Base-by-base conservation (phyloP, 306 rosid genomes). In the Prunus salicina region DNA sequence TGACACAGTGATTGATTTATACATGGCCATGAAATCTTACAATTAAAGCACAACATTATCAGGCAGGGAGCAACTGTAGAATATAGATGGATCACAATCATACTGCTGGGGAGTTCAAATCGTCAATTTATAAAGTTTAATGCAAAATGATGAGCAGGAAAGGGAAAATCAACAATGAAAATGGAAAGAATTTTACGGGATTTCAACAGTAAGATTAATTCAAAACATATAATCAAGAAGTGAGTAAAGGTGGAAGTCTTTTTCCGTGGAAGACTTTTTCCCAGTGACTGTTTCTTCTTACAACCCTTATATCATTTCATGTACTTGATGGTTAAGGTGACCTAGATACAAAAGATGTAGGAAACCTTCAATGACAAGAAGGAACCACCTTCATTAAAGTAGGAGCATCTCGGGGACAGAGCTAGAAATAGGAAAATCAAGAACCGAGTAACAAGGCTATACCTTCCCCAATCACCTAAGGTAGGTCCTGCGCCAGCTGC, bases 401-500 rank as follows among this genome's bases (percentile, higher is more conserved):
- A 34, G 24, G 0, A 30, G 61, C 74, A 50, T 62, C 67, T 27
- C 6, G 14, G 67, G 64, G 19, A 60, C 16, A 60, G 32, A 58
- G 12, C 30, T 53, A 66, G 12, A 62, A 47, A 74, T 20, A 49
- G 45, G 18, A 20, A 38, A 84, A 27, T 62, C n/a, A n/a, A 66
- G 46, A 45, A 14, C 46, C 64, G 18, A 22, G 12, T 14, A 2
- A 47, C 24, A 47, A 58, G 51, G 27, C n/a, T 24, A 71, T 77
- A 94, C 98, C 98, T 94, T 84, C 98, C 98, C 97, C 98, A 91
- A 80, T 94, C 98, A 85, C 98, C 98, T 80, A 94, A 84, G 76
- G 89, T 90, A 41, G 97, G 98, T 58, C 98, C 98, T 49, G 97
- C 97, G 30, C 98, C 98, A 1, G 97, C 97, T 71, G 98, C 91